phyloP scores from a whole-genome alignment of 768 basidiomycete species.

The Trichaptum fuscoviolaceum region DNA sequence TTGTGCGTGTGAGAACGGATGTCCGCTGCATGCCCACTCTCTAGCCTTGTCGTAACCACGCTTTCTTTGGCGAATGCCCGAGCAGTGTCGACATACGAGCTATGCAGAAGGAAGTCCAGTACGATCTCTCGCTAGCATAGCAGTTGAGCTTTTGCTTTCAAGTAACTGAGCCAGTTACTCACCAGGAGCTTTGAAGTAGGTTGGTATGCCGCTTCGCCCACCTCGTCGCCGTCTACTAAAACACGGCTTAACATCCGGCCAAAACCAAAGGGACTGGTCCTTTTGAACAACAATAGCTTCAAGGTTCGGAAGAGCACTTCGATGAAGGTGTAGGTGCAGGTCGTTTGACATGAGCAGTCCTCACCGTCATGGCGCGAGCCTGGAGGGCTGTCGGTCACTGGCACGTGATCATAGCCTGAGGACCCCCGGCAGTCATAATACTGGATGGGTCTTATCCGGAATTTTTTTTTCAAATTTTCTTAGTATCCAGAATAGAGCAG shows the following conservation, averaged over 20 bases:
- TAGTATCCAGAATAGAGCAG: too few relatives aligned
- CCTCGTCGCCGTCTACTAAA: not conserved
- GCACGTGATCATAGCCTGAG: too few relatives aligned
- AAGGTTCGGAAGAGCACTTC: too few relatives aligned
- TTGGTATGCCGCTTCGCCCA: not conserved
- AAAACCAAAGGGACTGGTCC: too few relatives aligned
- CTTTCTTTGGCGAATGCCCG: slow-evolving; percentile 62
- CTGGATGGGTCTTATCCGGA: too few relatives aligned
- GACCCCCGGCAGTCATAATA: too few relatives aligned
- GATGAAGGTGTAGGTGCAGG: too few relatives aligned
- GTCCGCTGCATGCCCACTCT: slow-evolving; percentile 15
- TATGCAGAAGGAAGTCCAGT: slow-evolving; percentile 72
- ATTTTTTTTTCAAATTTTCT: too few relatives aligned
- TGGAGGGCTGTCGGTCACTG: too few relatives aligned
- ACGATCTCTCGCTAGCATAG: slow-evolving; percentile 54
- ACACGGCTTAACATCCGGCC: not conserved
- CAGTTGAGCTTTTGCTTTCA: not conserved
- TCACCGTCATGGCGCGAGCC: too few relatives aligned
- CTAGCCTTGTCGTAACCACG: slow-evolving; percentile 31
- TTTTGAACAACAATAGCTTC: too few relatives aligned
- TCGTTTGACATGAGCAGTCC: too few relatives aligned
- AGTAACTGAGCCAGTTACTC: not conserved
- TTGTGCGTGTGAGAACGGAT: slow-evolving; percentile 67
- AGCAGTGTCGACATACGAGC: slow-evolving; percentile 68
- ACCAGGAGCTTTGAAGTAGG: not conserved